Evolutionary conservation across 31 red algal genomes (phyloP), one percentile per base, ranked within the genome.

Genomic region (Pterothamnion heteromorphum): DNA sequence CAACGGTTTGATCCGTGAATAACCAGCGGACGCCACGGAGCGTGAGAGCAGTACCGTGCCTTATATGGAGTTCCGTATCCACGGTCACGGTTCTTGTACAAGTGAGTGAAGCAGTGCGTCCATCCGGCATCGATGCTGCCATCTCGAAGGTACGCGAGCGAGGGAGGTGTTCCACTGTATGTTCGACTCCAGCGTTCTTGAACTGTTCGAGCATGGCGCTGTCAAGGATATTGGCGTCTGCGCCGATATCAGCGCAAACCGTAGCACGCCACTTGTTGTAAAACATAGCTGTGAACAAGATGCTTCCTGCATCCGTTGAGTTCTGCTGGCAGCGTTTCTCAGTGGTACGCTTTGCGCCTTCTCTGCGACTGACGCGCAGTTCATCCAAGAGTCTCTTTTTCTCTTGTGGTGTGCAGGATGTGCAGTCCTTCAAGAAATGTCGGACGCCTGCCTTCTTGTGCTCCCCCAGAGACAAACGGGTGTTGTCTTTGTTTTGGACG

Each of bases 11-110:
- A 30, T 78, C 0, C 3, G 92, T 83, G 1, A 93, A 38, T 4
- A 93, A 64, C 92, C 92, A 90, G 39, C 84, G 92, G 84, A 90
- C 0, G 31, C 92, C 92, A 34, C 92, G 86, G 18, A 93, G 86
- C 22, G 35, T 27, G 1, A 93, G 92, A 20, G 57, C 86, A 14
- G 44, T 33, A 0, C 85, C 31, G 33, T 93, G 0, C 9, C 91
- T 26, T 23, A 93, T 93, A 44, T 57, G 91, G 4, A 87, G 91
- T 14, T 87, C 39, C 39, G 91, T 87, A 83, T 93, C 91, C 20
- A 93, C 18, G 38, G 80, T 87, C 18, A 93, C 81, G 5, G 76
- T 20, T 5, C 24, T 23, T 4, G 4, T 27, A 27, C 76, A 81
- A 4, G 76, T 20, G 76, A 81, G 4, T 4, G 76, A 20, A 28